Base-by-base conservation (phyloP, 352 stramenopile species). In the Globisporangium spiculum region DNA sequence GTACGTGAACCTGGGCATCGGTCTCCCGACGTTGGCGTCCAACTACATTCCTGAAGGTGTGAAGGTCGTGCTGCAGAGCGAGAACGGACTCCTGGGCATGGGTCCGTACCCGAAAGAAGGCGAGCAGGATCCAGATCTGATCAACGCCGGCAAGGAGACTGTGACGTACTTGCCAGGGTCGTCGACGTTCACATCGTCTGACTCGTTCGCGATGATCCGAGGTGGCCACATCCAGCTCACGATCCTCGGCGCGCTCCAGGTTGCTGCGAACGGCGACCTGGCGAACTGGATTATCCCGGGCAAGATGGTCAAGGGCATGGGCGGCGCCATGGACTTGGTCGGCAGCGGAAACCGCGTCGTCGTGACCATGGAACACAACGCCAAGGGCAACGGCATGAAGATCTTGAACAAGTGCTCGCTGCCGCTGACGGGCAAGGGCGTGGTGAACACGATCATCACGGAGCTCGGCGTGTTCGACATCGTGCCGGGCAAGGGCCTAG, bases 1-100 rank as follows among this genome's bases (percentile, higher is more conserved):
- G 93, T 99, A 99, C 76, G 96, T 99, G 41, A 99, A 99, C 77
- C 71, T 99, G 30, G 97, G 97, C 50, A 99, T 99, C 70, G 93
- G 95, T 2, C 80, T 99, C 55, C 97, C 97, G 18, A 99, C 96
- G 14, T 79, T 99, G 67, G 92, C 92, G 34, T 94, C 87, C 69
- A 99, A 98, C 73, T 99, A 98, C 75, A 82, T 99, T 20, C 97
- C 97, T 2, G 71, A 94, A 26, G 92, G 90, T 71, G 90, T 98
- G 56, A 91, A 97, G 50, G 97, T 99, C 63, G 90, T 98, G 72
- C 79, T 99, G 46, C 96, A 99, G 69, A 97, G 89, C 56, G 97
- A 99, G 71, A 99, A 99, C 75, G 97, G 97, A 30, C 76, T 99
- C 9, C 78, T 99, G 61, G 97, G 96, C 56, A 97, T 99, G 76